Conservation (phyloP, 2,329 filamentous ascomycete genomes). For the Arthrinium puccinioides region DNA sequence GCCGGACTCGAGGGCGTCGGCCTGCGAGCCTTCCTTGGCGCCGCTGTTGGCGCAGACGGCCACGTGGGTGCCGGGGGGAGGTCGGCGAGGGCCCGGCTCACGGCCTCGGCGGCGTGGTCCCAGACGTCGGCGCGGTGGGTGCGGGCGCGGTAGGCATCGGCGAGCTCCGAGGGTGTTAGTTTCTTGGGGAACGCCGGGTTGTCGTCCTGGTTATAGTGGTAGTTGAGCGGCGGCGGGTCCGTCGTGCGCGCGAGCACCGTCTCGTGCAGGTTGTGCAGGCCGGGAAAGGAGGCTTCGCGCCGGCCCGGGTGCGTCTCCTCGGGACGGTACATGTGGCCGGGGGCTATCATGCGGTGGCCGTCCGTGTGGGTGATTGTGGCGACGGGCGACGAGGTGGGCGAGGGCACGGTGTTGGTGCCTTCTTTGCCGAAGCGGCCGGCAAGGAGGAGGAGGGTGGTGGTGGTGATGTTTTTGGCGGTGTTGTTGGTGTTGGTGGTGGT, state of each 20-base stretch:
- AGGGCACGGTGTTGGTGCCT: neutral
- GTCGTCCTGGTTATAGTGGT: no score
- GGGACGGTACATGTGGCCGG: constrained; percentile 5
- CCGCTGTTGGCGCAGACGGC: constrained; percentile 6
- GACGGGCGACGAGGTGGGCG: neutral
- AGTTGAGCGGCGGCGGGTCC: neutral
- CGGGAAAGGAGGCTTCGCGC: constrained; percentile 4
- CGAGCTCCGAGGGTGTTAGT: no score
- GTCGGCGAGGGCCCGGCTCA: constrained; percentile 1
- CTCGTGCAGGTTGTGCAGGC: constrained; percentile 5
- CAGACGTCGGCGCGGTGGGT: neutral
- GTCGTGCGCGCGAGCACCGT: neutral
- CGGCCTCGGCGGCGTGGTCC: neutral
- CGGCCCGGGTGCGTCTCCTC: constrained; percentile 2
- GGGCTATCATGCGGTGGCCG: neutral
- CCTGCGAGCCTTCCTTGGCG: neutral
- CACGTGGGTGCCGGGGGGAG: constrained; percentile 5
- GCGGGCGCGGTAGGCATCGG: neutral
- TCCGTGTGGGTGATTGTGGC: neutral
- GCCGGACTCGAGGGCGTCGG: constrained; percentile 1
- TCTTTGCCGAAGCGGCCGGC: neutral
- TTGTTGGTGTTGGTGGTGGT: no score
- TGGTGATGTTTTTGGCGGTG: no score
- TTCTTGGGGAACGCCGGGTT: no score
- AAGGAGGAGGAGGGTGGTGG: neutral